These are phyloP conservation scores for Persicaria maculosa DNA, from an alignment of 148 eudicot genomes.

Conservation along the genomic window DNA sequence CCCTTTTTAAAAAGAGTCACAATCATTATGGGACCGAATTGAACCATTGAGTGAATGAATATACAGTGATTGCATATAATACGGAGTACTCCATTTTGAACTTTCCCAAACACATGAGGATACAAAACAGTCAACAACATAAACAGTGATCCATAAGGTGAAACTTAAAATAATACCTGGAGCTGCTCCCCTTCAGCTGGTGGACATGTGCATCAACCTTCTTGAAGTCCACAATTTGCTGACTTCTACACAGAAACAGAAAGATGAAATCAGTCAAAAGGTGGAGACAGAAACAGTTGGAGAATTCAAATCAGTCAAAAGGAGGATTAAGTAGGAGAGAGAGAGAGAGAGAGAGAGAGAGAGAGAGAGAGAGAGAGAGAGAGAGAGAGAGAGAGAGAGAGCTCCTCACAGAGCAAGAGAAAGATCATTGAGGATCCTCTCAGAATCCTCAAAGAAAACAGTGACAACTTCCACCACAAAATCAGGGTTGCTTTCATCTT, in stretches of 20 bases:
- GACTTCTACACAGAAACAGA: conserved; percentile 27
- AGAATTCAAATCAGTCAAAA: background rate
- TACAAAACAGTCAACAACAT: too few species aligned
- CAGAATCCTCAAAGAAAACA: conserved; percentile 60
- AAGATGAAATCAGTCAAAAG: background rate
- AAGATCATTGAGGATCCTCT: conserved; percentile 57
- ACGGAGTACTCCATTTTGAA: too few species aligned
- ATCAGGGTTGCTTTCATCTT: conserved; percentile 68
- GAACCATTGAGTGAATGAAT: too few species aligned
- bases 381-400: background rate
- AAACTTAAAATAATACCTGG: conserved; percentile 33
- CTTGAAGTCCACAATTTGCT: conserved; percentile 51
- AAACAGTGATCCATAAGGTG: too few species aligned
- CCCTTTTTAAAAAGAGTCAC: too few species aligned
- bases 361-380: background rate
- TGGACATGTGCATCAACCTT: conserved; percentile 71
- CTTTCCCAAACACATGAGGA: too few species aligned
- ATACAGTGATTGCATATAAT: too few species aligned
- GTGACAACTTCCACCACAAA: conserved; percentile 65
- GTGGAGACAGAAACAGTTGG: too few species aligned
- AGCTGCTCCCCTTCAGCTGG: conserved; percentile 78
- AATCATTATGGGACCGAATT: too few species aligned
- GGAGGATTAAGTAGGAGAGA: background rate
- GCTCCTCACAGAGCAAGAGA: conserved; percentile 40
- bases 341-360: too few species aligned